phyloP scores from a whole-genome alignment of 345 rosid genomes.

The Gossypium rotundifolium region DNA sequence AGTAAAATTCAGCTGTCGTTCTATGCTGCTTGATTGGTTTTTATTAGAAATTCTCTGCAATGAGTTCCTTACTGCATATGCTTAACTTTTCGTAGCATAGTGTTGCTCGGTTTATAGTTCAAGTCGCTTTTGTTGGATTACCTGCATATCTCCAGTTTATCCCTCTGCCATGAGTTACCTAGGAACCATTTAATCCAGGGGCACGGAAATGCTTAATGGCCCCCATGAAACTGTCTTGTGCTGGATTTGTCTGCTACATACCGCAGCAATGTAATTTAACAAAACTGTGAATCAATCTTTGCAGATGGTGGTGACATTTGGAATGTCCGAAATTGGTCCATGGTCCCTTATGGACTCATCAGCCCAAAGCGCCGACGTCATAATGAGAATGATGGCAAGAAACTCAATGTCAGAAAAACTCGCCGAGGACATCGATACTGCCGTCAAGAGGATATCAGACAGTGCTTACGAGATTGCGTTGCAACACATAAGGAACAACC shows the following conservation, averaged over 20 bases:
- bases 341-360: conserved; percentile 94
- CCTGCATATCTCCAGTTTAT: background rate
- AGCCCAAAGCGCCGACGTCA: conserved; percentile 68
- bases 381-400: conserved; percentile 99
- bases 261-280: background rate
- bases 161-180: background rate
- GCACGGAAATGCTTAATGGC: background rate
- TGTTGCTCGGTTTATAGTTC: background rate
- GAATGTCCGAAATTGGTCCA: conserved; percentile 98
- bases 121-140: background rate
- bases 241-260: background rate
- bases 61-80: background rate
- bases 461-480: conserved; percentile 74
- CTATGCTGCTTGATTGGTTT: background rate
- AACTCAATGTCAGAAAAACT: conserved; percentile 98
- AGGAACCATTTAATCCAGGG: background rate
- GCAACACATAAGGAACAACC: conserved; percentile 76
- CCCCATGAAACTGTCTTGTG: background rate
- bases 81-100: background rate
- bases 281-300: background rate
- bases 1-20: background rate
- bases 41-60: background rate
- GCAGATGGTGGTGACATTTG: conserved; percentile 96
- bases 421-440: conserved; percentile 83
- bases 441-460: conserved; percentile 78